These are phyloP conservation scores for Cercospora citrullina DNA, from an alignment of 2,329 filamentous ascomycete genomes.

Conservation along the genomic window DNA sequence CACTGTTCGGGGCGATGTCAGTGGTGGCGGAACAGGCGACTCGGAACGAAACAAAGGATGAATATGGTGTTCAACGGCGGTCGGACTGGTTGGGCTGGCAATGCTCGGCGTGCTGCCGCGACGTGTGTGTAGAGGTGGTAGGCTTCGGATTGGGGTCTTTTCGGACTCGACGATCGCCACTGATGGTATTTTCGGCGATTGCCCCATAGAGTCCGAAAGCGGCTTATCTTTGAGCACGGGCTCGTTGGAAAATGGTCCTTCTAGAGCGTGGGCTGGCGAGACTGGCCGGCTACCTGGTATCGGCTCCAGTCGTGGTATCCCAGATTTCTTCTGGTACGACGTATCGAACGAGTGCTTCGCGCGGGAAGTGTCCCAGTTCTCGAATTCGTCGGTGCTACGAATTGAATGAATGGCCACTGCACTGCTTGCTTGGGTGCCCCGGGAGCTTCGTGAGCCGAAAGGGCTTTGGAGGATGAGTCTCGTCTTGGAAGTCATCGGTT, in stretches of 20 bases:
- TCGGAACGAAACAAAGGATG: slow-evolving; percentile 77
- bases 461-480: slow-evolving; percentile 56
- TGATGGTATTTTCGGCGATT: slow-evolving; percentile 15
- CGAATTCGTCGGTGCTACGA: slow-evolving; percentile 61
- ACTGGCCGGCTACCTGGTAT: slow-evolving; percentile 68
- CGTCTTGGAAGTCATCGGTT: slow-evolving; percentile 59
- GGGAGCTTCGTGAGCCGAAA: slow-evolving; percentile 46
- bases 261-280: slow-evolving; percentile 62
- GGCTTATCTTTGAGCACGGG: slow-evolving; percentile 31
- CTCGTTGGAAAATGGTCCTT: slow-evolving; percentile 47
- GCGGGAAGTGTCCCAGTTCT: slow-evolving; percentile 71
- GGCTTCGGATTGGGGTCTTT: slow-evolving; percentile 17
- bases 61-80: slow-evolving; percentile 64
- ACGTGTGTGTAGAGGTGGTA: slow-evolving; percentile 13
- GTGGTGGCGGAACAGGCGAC: slow-evolving; percentile 63
- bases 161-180: slow-evolving; percentile 16
- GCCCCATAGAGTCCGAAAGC: slow-evolving; percentile 23
- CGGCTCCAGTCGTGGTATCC: slow-evolving; percentile 62
- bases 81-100: slow-evolving; percentile 8
- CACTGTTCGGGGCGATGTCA: slow-evolving; percentile 67
- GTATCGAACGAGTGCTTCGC: slow-evolving; percentile 64
- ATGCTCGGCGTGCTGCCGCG: slow-evolving; percentile 20
- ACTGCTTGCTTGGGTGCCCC: slow-evolving; percentile 33
- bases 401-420: slow-evolving; percentile 39
- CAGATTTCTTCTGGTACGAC: slow-evolving; percentile 50